phyloP scores from a whole-genome alignment of 2,329 filamentous ascomycete genomes.

The Trichothecium roseum region DNA sequence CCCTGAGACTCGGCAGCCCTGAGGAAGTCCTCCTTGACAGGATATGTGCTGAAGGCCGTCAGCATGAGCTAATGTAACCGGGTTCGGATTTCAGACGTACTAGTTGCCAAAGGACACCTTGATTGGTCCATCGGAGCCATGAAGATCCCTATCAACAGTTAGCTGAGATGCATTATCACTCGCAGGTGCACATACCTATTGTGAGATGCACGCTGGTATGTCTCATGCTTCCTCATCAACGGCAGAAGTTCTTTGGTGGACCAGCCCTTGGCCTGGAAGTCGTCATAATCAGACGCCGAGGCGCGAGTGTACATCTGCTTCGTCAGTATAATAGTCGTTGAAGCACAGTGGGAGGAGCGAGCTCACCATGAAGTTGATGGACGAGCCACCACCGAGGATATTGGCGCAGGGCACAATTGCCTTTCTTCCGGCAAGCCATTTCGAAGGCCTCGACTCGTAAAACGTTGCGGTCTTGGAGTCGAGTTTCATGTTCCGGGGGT shows the following conservation, averaged over 20 bases:
- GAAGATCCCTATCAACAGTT: constrained; percentile 36
- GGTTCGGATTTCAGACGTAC: constrained; percentile 11
- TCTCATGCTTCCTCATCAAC: constrained; percentile 73
- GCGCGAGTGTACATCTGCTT: constrained; percentile 59
- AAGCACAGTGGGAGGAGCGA: neutral
- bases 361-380: constrained; percentile 62
- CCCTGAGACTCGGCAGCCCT: constrained; percentile 62
- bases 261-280: constrained; percentile 75
- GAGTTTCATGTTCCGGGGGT: constrained; percentile 67
- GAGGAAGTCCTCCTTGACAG: constrained; percentile 73
- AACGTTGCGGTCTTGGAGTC: constrained; percentile 76
- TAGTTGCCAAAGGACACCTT: constrained; percentile 76
- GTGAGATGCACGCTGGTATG: constrained; percentile 57
- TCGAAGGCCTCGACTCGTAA: constrained; percentile 66
- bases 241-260: constrained; percentile 64
- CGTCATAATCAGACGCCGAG: constrained; percentile 64
- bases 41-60: constrained; percentile 45
- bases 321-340: neutral
- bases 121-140: constrained; percentile 72
- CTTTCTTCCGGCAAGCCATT: constrained; percentile 59
- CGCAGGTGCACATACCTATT: constrained; percentile 26
- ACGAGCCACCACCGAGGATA: constrained; percentile 60
- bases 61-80: neutral
- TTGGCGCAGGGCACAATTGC: constrained; percentile 68
- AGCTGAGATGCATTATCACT: neutral